phyloP scores from a whole-genome alignment of 371 early-diverging fungal species.

The Rhizopus stolonifer region DNA sequence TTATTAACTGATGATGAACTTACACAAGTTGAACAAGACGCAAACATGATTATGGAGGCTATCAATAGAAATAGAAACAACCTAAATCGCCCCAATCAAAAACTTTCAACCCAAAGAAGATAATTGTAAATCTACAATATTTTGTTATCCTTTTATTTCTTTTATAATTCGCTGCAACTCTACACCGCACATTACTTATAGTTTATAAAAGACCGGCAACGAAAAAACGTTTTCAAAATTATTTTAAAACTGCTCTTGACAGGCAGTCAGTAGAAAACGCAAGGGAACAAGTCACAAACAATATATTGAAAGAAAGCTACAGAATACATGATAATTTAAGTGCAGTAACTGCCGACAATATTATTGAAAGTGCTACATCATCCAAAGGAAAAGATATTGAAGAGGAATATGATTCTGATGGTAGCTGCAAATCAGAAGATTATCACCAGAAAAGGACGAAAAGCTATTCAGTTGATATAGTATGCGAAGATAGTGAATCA shows the following conservation, averaged over 20 bases:
- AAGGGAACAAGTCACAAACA: not conserved
- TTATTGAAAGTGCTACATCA: slow-evolving; percentile 1
- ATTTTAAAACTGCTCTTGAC: not conserved
- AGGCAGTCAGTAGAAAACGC: not conserved
- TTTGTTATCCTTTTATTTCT: no score
- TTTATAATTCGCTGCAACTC: no score
- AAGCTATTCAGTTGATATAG: slow-evolving; percentile 3
- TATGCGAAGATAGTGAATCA: slow-evolving; percentile 5
- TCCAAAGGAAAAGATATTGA: not conserved
- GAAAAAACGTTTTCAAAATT: not conserved
- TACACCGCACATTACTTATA: no score
- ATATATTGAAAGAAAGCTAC: slow-evolving; percentile 1
- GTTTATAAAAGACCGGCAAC: not conserved
- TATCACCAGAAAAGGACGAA: slow-evolving; percentile 7
- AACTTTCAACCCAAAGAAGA: no score
- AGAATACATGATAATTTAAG: not conserved
- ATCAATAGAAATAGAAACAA: no score
- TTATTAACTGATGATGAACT: no score
- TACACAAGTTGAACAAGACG: no score
- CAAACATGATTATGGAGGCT: no score
- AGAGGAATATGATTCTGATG: slow-evolving; percentile 1
- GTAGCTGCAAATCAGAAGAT: slow-evolving; percentile 5
- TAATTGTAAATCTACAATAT: no score
- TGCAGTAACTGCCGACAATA: slow-evolving; percentile 1
- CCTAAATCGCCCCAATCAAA: no score